Percentiles rank a stretch among this genome's conserved stretches.
Evolutionary conservation across 1,284 basidiomycete genomes (phyloP).

Genomic region (Rhodotorula sp.): DNA sequence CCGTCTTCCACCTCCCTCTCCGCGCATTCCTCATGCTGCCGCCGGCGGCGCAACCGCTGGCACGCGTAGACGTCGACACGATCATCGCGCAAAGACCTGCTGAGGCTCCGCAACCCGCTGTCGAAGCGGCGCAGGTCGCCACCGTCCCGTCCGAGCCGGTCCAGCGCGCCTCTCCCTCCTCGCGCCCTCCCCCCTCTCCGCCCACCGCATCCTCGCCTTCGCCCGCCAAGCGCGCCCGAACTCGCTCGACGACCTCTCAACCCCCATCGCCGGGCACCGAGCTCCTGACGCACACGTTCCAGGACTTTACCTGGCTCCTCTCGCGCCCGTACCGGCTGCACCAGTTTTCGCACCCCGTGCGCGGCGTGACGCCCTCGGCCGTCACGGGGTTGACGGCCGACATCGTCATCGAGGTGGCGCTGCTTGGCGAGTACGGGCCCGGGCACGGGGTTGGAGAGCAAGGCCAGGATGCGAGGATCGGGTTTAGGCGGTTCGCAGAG

Average conservation of each 20-base stretch:
- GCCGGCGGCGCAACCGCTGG: neutral
- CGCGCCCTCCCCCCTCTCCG: neutral
- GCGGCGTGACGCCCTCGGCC: conserved; percentile 21
- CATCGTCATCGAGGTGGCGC: conserved; percentile 35
- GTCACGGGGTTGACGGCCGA: conserved; percentile 45
- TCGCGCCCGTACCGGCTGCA: conserved; percentile 39
- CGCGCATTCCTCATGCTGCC: conserved; percentile 21
- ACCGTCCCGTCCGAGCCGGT: too few relatives aligned
- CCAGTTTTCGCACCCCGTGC: conserved; percentile 25
- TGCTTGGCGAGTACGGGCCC: conserved; percentile 24
- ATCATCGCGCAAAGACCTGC: too few relatives aligned
- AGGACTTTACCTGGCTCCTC: conserved; percentile 38
- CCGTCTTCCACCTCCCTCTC: conserved; percentile 39
- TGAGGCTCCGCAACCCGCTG: too few relatives aligned
- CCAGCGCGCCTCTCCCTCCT: too few relatives aligned
- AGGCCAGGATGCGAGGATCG: neutral
- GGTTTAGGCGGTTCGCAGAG: conserved; percentile 12
- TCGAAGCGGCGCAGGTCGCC: too few relatives aligned
- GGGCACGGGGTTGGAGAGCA: neutral
- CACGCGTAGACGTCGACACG: neutral
- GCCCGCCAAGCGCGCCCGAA: neutral
- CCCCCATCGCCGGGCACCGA: neutral
- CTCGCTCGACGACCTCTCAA: neutral
- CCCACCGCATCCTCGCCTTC: neutral
- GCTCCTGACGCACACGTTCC: conserved; percentile 14